phyloP scores from a whole-genome alignment of 805 yeast species.

The Candida ortonii region DNA sequence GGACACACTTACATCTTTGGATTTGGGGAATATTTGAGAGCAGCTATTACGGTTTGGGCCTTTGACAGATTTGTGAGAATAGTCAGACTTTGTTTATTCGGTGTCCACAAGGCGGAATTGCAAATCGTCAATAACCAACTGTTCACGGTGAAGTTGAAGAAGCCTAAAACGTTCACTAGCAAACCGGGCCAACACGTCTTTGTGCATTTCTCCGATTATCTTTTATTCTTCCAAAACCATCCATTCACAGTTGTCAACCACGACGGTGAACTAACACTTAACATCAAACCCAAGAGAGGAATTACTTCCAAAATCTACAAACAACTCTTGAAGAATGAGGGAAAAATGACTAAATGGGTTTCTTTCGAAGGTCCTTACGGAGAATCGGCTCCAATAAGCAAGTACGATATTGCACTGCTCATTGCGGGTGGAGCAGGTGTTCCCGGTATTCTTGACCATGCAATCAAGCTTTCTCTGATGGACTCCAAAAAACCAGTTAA shows the following conservation, averaged over 20 bases:
- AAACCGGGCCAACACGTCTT: conserved; percentile 56
- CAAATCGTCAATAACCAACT: conserved; percentile 30
- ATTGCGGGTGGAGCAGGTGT: conserved; percentile 73
- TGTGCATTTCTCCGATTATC: conserved; percentile 50
- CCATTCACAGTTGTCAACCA: conserved; percentile 58
- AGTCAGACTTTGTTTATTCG: conserved; percentile 23
- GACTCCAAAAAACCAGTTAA: conserved; percentile 31
- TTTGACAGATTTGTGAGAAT: conserved; percentile 51
- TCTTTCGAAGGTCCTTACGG: conserved; percentile 74
- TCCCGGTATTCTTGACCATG: conserved; percentile 50
- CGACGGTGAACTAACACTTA: conserved; percentile 36
- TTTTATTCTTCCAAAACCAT: conserved; percentile 65
- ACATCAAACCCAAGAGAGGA: conserved; percentile 51
- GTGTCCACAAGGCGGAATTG: conserved; percentile 23
- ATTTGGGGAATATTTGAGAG: conserved; percentile 35
- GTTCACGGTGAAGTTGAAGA: conserved; percentile 45
- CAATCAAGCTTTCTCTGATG: conserved; percentile 27
- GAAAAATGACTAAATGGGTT: conserved; percentile 30
- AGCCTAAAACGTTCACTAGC: conserved; percentile 48
- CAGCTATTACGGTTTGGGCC: conserved; percentile 46
- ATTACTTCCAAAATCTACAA: conserved; percentile 42
- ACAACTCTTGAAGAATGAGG: conserved; percentile 31
- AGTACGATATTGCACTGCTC: conserved; percentile 49
- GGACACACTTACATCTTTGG: conserved; percentile 47
- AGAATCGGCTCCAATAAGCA: conserved; percentile 42